Base-by-base conservation (phyloP, 306 rosid species). In the Begonia peltatifolia region DNA sequence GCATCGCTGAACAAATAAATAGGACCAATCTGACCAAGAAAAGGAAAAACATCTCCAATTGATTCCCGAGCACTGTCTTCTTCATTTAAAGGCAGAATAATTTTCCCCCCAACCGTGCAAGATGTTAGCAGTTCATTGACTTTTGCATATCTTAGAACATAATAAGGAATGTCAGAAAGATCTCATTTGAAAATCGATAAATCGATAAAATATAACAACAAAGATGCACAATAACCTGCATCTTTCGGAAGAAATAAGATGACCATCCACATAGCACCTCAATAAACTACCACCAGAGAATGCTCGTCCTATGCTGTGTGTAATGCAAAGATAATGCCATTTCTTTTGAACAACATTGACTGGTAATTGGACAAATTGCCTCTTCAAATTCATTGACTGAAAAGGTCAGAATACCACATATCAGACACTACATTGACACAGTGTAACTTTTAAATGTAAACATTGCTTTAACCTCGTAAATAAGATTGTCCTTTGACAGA, bases 221-320 rank as follows among this genome's bases (percentile, higher is more conserved):
- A 47, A 57, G 56, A 68, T 12, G 14, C 50, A 42, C 51, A 9
- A 46, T 17, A 61, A 90, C 97, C 97, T 90, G 97, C 97, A 90
- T 83, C 82, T 80, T 74, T 90, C 95, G 43, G 94, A 90, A 48
- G 97, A 83, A 61, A 90, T 78, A 57, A 90, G 97, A 68, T 67
- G 73, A 59, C 95, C 97, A 68, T 90, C 94, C 69, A 90, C 66
- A 55, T 82, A 83, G 73, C 87, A 90, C 73, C 80, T 80, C 71
- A 90, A 66, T 74, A 85, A 71, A 78, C 97, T 90, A 72, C 97
- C 95, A 15, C 87, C 94, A 15, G 95, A 90, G 75, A 90, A 90
- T 57, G 97, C 86, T 71, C 97, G 83, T 66, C 97, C 97, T 61
- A 90, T 86, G 76, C 94, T 86, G 60, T 90, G 97, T 47, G 95